Evolutionary conservation across 805 yeast genomes (phyloP), one percentile per base, ranked within the genome.

Genomic region (Kodamaea neixiangensis): DNA sequence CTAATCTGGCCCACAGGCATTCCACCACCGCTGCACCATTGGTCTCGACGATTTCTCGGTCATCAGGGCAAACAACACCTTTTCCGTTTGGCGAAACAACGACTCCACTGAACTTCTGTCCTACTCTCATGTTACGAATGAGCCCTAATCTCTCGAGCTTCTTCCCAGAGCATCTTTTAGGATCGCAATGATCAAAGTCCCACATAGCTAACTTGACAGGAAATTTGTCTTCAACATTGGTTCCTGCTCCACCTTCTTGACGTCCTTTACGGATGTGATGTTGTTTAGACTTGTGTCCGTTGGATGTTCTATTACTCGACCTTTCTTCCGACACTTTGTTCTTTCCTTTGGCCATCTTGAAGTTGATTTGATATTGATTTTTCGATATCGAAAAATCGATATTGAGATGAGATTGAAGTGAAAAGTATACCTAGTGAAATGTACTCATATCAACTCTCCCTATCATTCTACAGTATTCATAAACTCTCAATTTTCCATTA

Each of bases 121-220:
- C 99, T n/a, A 94, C 82, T 53, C 96, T 73, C 54, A 94, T 65
- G 48, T 82, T 81, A 54, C 83, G 82, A 46, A 94, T 92, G 17
- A 90, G 69, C 0, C 98, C 98, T 17, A 93, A 68, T 49, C 98
- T 77, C 62, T 90, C 97, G 25, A 94, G 75, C 65, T 91, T 92
- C 72, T 94, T 94, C 15, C 99, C 99, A 57, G 96, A 86, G 66
- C 99, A 94, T 64, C 97, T 79, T 64, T 94, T 94, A 1, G 99
- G 99, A 69, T 94, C 99, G 72, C 99, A 94, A 65, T 94, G 99
- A 58, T 92, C 97, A 64, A 94, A 94, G 67, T 94, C 99, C 97
- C 99, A 93, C 99, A 93, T 93, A 14, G 97, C 97, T 55, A 92
- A 67, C 62, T 89, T 91, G 31, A 87, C 86, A 1, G 96, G 97